phyloP scores from a whole-genome alignment of 306 rosid genomes.

The Quercus alba region DNA sequence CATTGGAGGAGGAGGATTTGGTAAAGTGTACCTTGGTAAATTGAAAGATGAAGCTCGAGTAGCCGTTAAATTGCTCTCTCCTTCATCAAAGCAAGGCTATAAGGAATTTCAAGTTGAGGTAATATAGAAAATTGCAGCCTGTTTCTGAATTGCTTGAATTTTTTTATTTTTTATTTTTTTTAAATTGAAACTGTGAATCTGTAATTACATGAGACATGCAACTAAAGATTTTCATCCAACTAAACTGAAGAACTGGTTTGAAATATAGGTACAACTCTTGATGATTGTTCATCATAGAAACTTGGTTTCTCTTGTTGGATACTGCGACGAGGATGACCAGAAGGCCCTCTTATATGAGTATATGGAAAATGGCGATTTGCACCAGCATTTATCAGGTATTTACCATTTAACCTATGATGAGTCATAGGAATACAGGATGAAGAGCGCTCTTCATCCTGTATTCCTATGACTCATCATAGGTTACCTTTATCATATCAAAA shows the following conservation, averaged over 20 bases:
- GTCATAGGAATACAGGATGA: too few relatives aligned
- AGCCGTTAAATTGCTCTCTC: too few relatives aligned
- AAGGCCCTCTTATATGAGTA: slow-evolving; percentile 22
- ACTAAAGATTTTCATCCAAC: background rate
- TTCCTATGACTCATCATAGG: background rate
- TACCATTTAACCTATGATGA: background rate
- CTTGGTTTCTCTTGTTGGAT: slow-evolving; percentile 28
- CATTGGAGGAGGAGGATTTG: slow-evolving; percentile 53
- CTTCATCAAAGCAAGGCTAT: too few relatives aligned
- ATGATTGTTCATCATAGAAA: slow-evolving; percentile 24
- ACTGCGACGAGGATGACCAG: slow-evolving; percentile 14
- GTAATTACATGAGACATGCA: too few relatives aligned
- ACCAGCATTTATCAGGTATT: slow-evolving; percentile 8
- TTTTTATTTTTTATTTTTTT: too few relatives aligned
- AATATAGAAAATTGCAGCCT: too few relatives aligned
- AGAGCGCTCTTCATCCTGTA: background rate
- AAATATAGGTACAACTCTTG: slow-evolving; percentile 1
- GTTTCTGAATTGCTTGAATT: too few relatives aligned
- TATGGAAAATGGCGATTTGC: slow-evolving; percentile 22
- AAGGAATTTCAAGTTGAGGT: slow-evolving; percentile 12
- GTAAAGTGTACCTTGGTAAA: slow-evolving; percentile 32
- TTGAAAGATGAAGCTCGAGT: slow-evolving; percentile 8
- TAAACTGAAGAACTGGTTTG: background rate
- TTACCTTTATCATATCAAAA: too few relatives aligned
- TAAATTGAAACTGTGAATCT: too few relatives aligned